A percentile compares a stretch with the other conserved stretches of the same genome.
These are phyloP conservation scores for Chimonanthus salicifolius DNA, from an alignment of 164 flowering plant genomes.

Conservation along the genomic window DNA sequence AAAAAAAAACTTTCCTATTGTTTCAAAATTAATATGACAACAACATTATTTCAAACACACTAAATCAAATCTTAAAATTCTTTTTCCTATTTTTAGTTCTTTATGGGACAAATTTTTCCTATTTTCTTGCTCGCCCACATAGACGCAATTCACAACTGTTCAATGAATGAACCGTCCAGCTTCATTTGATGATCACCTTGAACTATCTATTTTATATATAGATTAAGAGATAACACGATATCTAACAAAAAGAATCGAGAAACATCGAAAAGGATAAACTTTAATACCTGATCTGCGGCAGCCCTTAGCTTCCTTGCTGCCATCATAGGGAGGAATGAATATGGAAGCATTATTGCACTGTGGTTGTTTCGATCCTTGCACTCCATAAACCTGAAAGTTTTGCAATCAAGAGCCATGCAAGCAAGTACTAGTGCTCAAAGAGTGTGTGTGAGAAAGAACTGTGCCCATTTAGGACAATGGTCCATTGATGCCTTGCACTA, in stretches of 20 bases:
- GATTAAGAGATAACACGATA: background rate
- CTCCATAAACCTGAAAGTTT: slow-evolving; percentile 79
- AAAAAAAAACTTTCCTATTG: no score
- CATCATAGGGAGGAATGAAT: slow-evolving; percentile 91
- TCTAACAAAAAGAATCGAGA: background rate
- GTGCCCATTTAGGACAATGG: background rate
- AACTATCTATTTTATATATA: no score
- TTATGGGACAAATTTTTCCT: no score
- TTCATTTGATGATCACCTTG: no score
- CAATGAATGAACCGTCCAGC: no score
- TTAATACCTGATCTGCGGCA: slow-evolving; percentile 72
- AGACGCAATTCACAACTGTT: no score
- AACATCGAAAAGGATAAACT: background rate
- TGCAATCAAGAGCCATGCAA: slow-evolving; percentile 18
- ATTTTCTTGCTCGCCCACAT: no score
- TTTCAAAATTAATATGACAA: no score
- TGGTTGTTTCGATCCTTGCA: slow-evolving; percentile 91
- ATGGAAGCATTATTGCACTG: slow-evolving; percentile 66
- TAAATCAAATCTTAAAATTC: no score
- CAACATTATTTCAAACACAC: no score
- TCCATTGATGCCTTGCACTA: background rate
- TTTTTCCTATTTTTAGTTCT: no score
- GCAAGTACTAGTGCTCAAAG: background rate
- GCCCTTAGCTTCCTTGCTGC: slow-evolving; percentile 63
- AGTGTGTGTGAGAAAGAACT: background rate